Percentiles rank a stretch among this genome's conserved stretches.
Evolutionary conservation across 805 yeast species (phyloP).

Genomic region (Suhomyces emberorum): DNA sequence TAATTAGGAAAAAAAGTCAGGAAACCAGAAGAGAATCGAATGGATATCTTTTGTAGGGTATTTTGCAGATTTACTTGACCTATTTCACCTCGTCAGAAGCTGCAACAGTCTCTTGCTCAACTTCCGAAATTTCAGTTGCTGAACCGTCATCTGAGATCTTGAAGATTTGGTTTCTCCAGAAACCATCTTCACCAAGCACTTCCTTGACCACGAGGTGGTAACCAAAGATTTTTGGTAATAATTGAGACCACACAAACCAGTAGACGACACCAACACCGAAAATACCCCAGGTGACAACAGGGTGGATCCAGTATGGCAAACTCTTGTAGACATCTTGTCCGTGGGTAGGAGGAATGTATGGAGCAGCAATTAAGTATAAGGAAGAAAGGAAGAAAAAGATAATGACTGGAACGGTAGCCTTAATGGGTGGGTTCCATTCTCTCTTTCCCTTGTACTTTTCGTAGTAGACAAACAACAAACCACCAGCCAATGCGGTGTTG

Average conservation of each 20-base stretch:
- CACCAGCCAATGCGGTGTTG: constrained; percentile 61
- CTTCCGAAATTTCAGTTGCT: constrained; percentile 3
- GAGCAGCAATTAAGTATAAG: constrained; percentile 67
- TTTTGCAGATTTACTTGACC: too few species aligned
- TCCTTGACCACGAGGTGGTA: constrained; percentile 53
- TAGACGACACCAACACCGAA: constrained; percentile 62
- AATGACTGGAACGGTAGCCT: constrained; percentile 61
- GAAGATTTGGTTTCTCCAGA: constrained; percentile 63
- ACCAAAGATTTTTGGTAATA: constrained; percentile 54
- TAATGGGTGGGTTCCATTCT: constrained; percentile 71
- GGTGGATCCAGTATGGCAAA: constrained; percentile 75
- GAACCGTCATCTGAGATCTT: constrained; percentile 26
- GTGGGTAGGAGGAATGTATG: constrained; percentile 68
- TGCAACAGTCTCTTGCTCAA: neutral
- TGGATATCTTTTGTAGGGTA: too few species aligned
- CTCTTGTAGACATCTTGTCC: constrained; percentile 66
- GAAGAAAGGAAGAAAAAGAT: constrained; percentile 63
- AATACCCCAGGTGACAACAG: constrained; percentile 80
- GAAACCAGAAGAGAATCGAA: constrained; percentile 1
- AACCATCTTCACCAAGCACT: constrained; percentile 62
- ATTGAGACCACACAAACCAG: constrained; percentile 61
- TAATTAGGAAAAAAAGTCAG: constrained; percentile 3
- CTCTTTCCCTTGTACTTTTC: constrained; percentile 46
- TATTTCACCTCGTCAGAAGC: neutral
- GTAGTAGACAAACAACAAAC: constrained; percentile 56